phyloP scores from a whole-genome alignment of 208 protist species.

The Trypanosoma melophagium region DNA sequence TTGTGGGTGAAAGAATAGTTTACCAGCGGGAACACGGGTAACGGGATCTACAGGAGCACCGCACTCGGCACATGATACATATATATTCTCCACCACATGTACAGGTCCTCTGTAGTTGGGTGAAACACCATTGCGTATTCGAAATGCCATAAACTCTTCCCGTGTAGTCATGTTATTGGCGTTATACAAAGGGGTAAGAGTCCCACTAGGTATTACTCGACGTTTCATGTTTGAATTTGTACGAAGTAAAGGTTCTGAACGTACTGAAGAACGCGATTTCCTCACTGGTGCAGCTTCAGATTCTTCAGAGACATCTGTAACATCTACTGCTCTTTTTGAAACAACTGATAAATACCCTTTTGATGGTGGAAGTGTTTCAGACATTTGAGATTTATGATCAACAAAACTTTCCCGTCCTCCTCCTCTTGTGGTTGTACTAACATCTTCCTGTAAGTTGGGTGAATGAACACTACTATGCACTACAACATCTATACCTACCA shows the following conservation, averaged over 20 bases:
- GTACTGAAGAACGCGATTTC: not conserved
- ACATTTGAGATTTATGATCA: not conserved
- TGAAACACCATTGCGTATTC: constrained; percentile 41
- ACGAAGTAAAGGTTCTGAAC: not conserved
- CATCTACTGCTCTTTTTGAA: no score
- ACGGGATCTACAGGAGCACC: constrained; percentile 76
- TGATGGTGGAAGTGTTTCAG: not conserved
- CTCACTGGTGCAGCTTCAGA: not conserved
- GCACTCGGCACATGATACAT: constrained; percentile 62
- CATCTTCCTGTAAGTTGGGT: not conserved
- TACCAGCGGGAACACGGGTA: constrained; percentile 65
- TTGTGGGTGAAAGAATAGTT: constrained; percentile 70
- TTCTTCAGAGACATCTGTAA: no score
- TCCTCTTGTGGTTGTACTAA: not conserved
- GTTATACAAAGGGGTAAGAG: constrained; percentile 34
- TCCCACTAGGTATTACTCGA: not conserved
- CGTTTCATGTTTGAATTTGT: not conserved
- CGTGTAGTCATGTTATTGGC: constrained; percentile 44
- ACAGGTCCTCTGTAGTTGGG: constrained; percentile 62
- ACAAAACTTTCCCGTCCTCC: not conserved
- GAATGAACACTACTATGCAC: no score
- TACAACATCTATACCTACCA: no score
- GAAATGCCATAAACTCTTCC: constrained; percentile 63
- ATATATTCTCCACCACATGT: constrained; percentile 71
- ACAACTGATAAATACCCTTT: not conserved